Percentiles rank a stretch among this genome's conserved stretches.
phyloP scores from a whole-genome alignment of 768 basidiomycete species.

The Termitomyces sp. region DNA sequence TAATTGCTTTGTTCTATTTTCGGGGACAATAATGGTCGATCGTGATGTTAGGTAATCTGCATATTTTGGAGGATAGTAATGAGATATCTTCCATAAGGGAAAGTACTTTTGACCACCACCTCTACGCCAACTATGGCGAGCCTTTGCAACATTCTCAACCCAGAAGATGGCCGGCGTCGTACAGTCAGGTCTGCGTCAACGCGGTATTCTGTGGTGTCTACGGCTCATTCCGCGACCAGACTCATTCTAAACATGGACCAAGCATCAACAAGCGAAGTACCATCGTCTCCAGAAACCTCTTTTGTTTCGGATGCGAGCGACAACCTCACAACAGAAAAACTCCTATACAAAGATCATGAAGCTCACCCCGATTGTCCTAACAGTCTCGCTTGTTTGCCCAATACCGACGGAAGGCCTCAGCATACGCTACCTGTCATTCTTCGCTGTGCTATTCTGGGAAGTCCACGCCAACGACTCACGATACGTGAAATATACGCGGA shows the following conservation, averaged over 20 bases:
- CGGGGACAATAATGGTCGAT: constrained; percentile 11
- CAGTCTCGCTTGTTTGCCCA: constrained; percentile 69
- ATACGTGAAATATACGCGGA: constrained; percentile 83
- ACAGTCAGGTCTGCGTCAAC: constrained; percentile 35
- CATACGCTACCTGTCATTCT: constrained; percentile 84
- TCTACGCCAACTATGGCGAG: constrained; percentile 39
- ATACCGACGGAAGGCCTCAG: constrained; percentile 74
- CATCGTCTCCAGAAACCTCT: constrained; percentile 23
- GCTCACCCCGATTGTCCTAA: constrained; percentile 77
- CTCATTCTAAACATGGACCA: constrained; percentile 21
- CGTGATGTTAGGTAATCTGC: constrained; percentile 17
- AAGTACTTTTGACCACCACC: constrained; percentile 20
- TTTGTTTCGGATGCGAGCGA: constrained; percentile 27
- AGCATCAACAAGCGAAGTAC: constrained; percentile 23
- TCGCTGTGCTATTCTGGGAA: constrained; percentile 79
- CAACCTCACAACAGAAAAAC: constrained; percentile 21
- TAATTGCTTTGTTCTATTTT: constrained; percentile 9
- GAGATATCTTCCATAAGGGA: constrained; percentile 16
- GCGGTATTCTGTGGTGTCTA: constrained; percentile 8
- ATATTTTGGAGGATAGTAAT: not conserved
- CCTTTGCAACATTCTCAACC: constrained; percentile 53
- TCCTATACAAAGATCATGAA: constrained; percentile 34
- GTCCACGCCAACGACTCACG: constrained; percentile 67
- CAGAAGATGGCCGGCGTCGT: constrained; percentile 34
- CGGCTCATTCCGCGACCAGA: constrained; percentile 16